These are phyloP conservation scores for Coemansia sp. DNA, from an alignment of 192 early-diverging fungal species.

Conservation along the genomic window DNA sequence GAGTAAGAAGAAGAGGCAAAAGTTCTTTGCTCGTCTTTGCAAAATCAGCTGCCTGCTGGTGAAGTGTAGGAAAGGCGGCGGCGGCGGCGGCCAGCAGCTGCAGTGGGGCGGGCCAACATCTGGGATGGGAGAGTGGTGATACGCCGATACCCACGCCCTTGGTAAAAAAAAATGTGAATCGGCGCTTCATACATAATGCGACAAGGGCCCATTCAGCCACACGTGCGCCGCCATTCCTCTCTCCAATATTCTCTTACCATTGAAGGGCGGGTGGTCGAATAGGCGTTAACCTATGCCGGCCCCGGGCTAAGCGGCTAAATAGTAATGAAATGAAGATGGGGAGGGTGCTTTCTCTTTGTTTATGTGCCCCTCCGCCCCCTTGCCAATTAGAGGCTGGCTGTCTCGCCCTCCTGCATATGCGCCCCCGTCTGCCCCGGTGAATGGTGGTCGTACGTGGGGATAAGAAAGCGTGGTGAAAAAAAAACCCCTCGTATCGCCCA, in stretches of 20 bases:
- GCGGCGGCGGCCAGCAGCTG: not conserved
- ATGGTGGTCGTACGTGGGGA: not conserved
- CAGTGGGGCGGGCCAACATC: not conserved
- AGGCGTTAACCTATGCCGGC: not conserved
- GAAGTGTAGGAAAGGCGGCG: not conserved
- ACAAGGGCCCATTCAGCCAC: constrained; percentile 12
- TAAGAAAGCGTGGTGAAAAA: not conserved
- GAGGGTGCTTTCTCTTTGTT: not conserved
- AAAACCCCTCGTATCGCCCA: not conserved
- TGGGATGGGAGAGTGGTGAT: constrained; percentile 5
- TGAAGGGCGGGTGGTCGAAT: not conserved
- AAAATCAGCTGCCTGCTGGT: constrained; percentile 4
- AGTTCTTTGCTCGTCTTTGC: not conserved
- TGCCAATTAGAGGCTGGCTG: constrained; percentile 8
- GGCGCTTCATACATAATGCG: constrained; percentile 10
- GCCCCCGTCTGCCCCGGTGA: constrained; percentile 1
- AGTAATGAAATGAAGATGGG: not conserved
- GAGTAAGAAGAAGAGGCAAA: not conserved
- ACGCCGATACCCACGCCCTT: not conserved
- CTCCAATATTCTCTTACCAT: not conserved
- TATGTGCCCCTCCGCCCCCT: constrained; percentile 2
- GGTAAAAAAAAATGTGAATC: constrained; percentile 1
- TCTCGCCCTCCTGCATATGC: not conserved
- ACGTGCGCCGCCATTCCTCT: constrained; percentile 4
- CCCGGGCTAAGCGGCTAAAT: constrained; percentile 11